Evolutionary conservation across 345 rosid species (phyloP).

Genomic region (Sonneratia caseolaris): DNA sequence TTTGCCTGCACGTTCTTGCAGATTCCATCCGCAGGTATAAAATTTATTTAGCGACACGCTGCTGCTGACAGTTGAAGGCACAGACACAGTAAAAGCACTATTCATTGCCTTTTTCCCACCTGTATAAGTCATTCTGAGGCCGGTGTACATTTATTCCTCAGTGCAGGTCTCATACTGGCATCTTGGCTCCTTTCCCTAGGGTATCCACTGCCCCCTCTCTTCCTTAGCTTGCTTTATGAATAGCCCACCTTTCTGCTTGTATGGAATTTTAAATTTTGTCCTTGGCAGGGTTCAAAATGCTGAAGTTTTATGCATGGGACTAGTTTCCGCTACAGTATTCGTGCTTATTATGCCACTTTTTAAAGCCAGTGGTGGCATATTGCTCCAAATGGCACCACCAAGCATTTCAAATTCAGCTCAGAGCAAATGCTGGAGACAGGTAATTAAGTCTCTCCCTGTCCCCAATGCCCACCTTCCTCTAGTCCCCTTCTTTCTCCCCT

Average conservation of each 20-base stretch:
- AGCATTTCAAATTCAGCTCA: constrained; percentile 73
- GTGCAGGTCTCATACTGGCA: constrained; percentile 96
- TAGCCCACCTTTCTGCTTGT: not conserved
- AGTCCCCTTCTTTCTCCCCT: not conserved
- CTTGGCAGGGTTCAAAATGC: constrained; percentile 84
- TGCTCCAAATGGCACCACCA: constrained; percentile 96
- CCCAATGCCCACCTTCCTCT: not conserved
- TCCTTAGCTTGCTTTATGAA: not conserved
- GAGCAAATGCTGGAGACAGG: constrained; percentile 92
- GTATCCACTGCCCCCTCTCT: constrained; percentile 29
- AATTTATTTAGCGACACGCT: constrained; percentile 12
- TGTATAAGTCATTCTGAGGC: constrained; percentile 20
- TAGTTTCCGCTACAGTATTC: constrained; percentile 72
- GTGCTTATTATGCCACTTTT: constrained; percentile 87
- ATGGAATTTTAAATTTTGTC: not conserved
- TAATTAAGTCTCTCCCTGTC: constrained; percentile 14
- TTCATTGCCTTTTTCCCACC: not conserved
- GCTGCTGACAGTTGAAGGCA: not conserved
- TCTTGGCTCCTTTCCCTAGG: constrained; percentile 95
- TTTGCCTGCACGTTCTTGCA: constrained; percentile 87
- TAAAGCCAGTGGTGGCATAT: constrained; percentile 62
- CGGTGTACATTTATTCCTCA: constrained; percentile 39
- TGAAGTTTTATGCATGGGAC: constrained; percentile 84
- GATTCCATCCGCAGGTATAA: constrained; percentile 88
- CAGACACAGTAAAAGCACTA: not conserved